These are phyloP conservation scores for Oidium heveae DNA, from an alignment of 2,329 filamentous ascomycete genomes.

Conservation along the genomic window DNA sequence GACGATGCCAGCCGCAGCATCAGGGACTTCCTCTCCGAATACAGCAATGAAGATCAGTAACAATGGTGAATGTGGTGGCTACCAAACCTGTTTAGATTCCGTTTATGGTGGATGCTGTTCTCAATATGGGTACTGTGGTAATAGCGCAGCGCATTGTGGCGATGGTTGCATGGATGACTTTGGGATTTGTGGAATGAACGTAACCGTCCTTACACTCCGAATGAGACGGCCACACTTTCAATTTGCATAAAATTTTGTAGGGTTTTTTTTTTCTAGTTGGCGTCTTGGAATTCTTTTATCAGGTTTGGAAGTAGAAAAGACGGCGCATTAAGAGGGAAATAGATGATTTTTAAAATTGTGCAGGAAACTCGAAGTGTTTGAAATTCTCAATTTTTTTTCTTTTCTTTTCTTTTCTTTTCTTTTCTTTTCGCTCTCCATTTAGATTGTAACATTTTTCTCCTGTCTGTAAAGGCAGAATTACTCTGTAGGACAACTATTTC, in stretches of 20 bases:
- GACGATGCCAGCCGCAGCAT: background rate
- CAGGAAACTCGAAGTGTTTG: too few species aligned
- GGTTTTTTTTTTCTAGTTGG: too few species aligned
- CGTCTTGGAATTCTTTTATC: too few species aligned
- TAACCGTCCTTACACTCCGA: background rate
- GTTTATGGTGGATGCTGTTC: conserved; percentile 6
- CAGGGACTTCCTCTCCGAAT: background rate
- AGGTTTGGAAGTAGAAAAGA: too few species aligned
- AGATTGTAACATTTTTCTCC: too few species aligned
- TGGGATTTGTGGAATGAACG: conserved; percentile 3
- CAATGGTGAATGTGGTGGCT: conserved; percentile 4
- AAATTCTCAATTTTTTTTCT: too few species aligned
- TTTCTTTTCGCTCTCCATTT: too few species aligned
- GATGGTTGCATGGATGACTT: conserved; percentile 5
- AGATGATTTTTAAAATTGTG: too few species aligned
- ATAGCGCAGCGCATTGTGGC: conserved; percentile 3
- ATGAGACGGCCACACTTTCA: background rate
- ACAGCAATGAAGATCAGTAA: conserved; percentile 1
- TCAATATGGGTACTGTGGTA: conserved; percentile 3
- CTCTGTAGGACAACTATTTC: too few species aligned
- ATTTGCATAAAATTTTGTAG: background rate
- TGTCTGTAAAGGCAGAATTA: too few species aligned
- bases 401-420: too few species aligned
- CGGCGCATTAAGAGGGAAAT: too few species aligned
- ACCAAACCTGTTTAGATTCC: conserved; percentile 4